These are phyloP conservation scores for Pseudopyrenochaeta lycopersici DNA, from an alignment of 2,329 filamentous ascomycete genomes.

Conservation along the genomic window DNA sequence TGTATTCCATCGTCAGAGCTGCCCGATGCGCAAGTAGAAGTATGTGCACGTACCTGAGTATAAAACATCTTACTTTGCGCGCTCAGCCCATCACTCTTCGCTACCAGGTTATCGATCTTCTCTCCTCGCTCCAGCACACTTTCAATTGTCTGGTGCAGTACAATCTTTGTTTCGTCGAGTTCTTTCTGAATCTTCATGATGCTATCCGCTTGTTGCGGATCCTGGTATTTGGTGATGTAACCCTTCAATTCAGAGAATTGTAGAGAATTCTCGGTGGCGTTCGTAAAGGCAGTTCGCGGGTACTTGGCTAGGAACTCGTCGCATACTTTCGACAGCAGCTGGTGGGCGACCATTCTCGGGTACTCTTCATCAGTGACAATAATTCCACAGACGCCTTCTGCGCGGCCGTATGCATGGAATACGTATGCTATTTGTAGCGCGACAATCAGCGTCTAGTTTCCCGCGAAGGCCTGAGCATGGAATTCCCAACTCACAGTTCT, in stretches of 20 bases:
- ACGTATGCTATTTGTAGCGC: constrained; percentile 66
- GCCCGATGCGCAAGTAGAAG: too few species aligned
- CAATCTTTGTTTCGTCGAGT: constrained; percentile 96
- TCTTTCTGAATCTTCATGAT: constrained; percentile 97
- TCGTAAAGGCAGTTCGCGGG: constrained; percentile 73
- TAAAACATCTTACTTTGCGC: constrained; percentile 98
- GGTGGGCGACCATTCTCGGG: constrained; percentile 80
- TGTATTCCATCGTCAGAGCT: too few species aligned
- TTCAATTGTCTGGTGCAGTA: constrained; percentile 96
- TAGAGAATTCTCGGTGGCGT: constrained; percentile 50
- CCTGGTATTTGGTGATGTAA: constrained; percentile 82
- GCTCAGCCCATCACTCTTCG: constrained; percentile 91
- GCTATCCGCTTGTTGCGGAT: constrained; percentile 87
- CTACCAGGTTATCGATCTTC: constrained; percentile 94
- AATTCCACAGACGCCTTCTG: constrained; percentile 58
- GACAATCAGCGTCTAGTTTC: too few species aligned
- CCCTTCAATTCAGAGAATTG: constrained; percentile 77
- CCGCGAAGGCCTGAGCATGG: too few species aligned
- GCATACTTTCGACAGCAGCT: constrained; percentile 84
- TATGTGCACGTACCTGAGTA: constrained; percentile 72
- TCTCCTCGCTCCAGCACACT: constrained; percentile 87
- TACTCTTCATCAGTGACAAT: constrained; percentile 60
- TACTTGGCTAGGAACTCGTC: constrained; percentile 86
- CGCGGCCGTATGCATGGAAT: constrained; percentile 57
- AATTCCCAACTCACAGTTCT: constrained; percentile 70